A percentile compares a stretch with the other conserved stretches of the same genome.
Conservation (phyloP, 805 yeast species). For the Cyberlindnera galapagoensis region DNA sequence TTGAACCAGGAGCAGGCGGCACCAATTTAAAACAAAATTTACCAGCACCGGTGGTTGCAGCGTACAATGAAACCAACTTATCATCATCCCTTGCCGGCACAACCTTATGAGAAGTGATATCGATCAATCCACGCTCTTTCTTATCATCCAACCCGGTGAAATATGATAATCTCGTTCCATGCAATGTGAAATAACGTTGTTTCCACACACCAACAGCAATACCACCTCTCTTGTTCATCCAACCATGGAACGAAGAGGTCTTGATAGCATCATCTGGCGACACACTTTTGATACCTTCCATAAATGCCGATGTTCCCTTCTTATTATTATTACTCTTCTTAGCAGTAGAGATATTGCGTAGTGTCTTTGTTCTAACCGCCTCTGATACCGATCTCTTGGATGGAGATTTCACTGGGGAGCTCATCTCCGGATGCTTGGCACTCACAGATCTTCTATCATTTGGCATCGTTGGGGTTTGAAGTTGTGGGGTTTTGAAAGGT, state of each 20-base stretch:
- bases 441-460: conserved; percentile 43
- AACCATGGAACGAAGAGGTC: conserved; percentile 76
- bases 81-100: conserved; percentile 81
- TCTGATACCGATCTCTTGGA: conserved; percentile 42
- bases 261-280: conserved; percentile 74
- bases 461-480: conserved; percentile 18
- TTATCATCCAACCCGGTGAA: conserved; percentile 72
- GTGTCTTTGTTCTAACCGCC: conserved; percentile 42
- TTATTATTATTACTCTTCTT: conserved; percentile 41
- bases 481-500: conserved; percentile 8
- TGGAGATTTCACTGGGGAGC: conserved; percentile 1
- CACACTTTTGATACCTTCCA: conserved; percentile 77
- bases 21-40: conserved; percentile 84
- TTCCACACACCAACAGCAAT: conserved; percentile 89
- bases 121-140: conserved; percentile 87
- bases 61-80: conserved; percentile 77
- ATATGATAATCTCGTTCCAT: conserved; percentile 90
- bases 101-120: conserved; percentile 91
- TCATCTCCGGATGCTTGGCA: conserved; percentile 33
- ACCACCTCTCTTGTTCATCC: conserved; percentile 93
- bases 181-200: conserved; percentile 73
- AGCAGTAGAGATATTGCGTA: conserved; percentile 49
- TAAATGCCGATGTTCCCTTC: conserved; percentile 69
- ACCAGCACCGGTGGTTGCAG: conserved; percentile 93
- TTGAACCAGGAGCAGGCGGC: conserved; percentile 97